These are phyloP conservation scores for Moesziomyces aphidis DNA, from an alignment of 1,284 basidiomycete genomes.

Conservation along the genomic window DNA sequence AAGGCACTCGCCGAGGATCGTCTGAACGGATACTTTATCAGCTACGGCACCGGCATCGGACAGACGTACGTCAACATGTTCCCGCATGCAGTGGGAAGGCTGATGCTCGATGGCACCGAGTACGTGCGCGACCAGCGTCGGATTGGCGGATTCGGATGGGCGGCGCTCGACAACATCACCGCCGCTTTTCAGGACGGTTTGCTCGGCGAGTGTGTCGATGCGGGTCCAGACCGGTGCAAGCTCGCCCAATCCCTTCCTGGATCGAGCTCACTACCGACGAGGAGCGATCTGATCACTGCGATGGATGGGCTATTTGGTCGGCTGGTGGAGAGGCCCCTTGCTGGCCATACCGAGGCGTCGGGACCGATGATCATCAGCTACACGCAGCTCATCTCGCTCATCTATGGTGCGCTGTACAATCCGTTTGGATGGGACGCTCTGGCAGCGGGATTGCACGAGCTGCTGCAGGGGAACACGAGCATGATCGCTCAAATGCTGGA, in stretches of 20 bases:
- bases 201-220: slow-evolving; percentile 41
- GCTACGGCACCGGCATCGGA: slow-evolving; percentile 46
- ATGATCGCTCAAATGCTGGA: slow-evolving; percentile 22
- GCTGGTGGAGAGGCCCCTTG: slow-evolving; percentile 19
- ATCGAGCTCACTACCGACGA: not conserved
- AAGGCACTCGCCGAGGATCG: slow-evolving; percentile 26
- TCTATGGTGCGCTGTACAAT: slow-evolving; percentile 36
- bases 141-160: slow-evolving; percentile 34
- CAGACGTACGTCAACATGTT: slow-evolving; percentile 49
- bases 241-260: slow-evolving; percentile 19
- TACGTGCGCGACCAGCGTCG: slow-evolving; percentile 31
- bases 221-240: slow-evolving; percentile 28
- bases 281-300: slow-evolving; percentile 3
- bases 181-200: slow-evolving; percentile 41
- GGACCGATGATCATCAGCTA: slow-evolving; percentile 42
- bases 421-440: slow-evolving; percentile 21
- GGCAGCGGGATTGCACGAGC: slow-evolving; percentile 15
- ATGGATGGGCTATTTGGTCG: slow-evolving; percentile 25
- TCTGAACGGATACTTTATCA: slow-evolving; percentile 38
- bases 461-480: slow-evolving; percentile 27
- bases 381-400: slow-evolving; percentile 19
- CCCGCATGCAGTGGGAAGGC: slow-evolving; percentile 23
- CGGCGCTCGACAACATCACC: slow-evolving; percentile 44
- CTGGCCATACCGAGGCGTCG: slow-evolving; percentile 13
- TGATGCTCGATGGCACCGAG: slow-evolving; percentile 43